Evolutionary conservation across 2,329 filamentous ascomycete genomes (phyloP), one percentile per base, ranked within the genome.

Genomic region (Penicillium psychrosexuale): DNA sequence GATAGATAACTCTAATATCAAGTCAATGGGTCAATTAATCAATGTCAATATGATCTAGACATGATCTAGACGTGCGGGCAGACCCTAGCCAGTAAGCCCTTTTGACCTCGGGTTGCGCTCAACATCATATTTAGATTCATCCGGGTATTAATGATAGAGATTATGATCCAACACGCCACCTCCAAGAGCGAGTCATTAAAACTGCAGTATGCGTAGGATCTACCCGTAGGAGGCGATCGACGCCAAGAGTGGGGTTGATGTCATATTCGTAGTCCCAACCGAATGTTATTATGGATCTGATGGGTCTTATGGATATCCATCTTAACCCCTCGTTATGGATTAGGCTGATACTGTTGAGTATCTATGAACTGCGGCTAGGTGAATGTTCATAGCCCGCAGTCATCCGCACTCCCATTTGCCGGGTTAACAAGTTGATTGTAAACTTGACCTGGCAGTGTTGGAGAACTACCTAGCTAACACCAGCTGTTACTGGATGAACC

Each of bases 161-260:
- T 15, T 11, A 33, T 15, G 12, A 4, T 11, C 5, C 8, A 42
- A 28, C 2, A 28, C 4, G 2, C 15, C 8, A 42, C 9, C 5
- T 12, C 9, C 39, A 42, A 42, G 1, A 8, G 3, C 4, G 17
- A 22, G 13, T 22, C 17, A 24, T 31, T 22, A 7, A 11, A 33
- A 2, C 3, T 33, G 22, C 43, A 28, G 11, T 24, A 17, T 12
- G 4, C 12, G 12, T 30, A 8, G 28, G 34, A 39, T 39, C 34
- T 39, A 30, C 34, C 34, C 34, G 24, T 13, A 24, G 12, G 17
- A 47, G 9, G 17, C 1, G 30, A 49, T 49, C 47, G 24, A 42
- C 28, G 38, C 47, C 47, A 50, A 50, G 47, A 43, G 37, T 50
- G 47, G 37, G 47, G 47, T 44, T 42, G 28, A 24, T 19, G 19